Evolutionary conservation across 2,329 filamentous ascomycete species (phyloP).

Genomic region (Arthrobotrys musiformis): DNA sequence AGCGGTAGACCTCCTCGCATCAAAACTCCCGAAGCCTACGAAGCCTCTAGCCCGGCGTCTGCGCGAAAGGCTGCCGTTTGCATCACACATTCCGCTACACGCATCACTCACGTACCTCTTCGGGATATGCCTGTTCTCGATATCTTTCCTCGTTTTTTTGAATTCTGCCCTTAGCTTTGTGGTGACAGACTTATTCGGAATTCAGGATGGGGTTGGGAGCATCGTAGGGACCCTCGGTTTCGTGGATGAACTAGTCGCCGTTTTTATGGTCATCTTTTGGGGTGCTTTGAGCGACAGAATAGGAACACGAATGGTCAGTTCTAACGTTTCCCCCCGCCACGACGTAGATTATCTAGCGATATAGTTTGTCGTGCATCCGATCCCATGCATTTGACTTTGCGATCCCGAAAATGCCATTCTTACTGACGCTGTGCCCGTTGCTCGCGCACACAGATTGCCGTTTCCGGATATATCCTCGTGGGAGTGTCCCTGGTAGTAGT

Average conservation of each 20-base stretch:
- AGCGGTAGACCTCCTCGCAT: conserved; percentile 44
- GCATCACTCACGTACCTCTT: conserved; percentile 74
- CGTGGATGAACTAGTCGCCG: conserved; percentile 81
- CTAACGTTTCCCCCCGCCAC: not conserved
- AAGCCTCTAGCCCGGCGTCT: conserved; percentile 43
- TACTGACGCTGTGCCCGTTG: conserved; percentile 30
- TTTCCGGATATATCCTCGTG: conserved; percentile 83
- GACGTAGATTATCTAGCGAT: not conserved
- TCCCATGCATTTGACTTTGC: not conserved
- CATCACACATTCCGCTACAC: conserved; percentile 45
- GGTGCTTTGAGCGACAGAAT: conserved; percentile 80
- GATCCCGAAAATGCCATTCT: not conserved
- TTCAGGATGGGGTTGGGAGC: conserved; percentile 78
- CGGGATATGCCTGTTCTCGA: conserved; percentile 84
- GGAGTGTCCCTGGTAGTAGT: conserved; percentile 80
- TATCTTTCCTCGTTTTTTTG: conserved; percentile 88
- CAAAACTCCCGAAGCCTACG: conserved; percentile 47
- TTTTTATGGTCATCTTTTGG: conserved; percentile 83
- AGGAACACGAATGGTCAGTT: conserved; percentile 70
- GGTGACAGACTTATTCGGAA: conserved; percentile 81
- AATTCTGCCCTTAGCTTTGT: conserved; percentile 87
- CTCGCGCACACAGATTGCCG: conserved; percentile 66
- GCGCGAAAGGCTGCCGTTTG: conserved; percentile 46
- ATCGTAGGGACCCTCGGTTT: conserved; percentile 87
- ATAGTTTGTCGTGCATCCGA: not conserved